Base-by-base conservation (phyloP, 2,329 filamentous ascomycete genomes). In the Botryosphaeria dothidea region DNA sequence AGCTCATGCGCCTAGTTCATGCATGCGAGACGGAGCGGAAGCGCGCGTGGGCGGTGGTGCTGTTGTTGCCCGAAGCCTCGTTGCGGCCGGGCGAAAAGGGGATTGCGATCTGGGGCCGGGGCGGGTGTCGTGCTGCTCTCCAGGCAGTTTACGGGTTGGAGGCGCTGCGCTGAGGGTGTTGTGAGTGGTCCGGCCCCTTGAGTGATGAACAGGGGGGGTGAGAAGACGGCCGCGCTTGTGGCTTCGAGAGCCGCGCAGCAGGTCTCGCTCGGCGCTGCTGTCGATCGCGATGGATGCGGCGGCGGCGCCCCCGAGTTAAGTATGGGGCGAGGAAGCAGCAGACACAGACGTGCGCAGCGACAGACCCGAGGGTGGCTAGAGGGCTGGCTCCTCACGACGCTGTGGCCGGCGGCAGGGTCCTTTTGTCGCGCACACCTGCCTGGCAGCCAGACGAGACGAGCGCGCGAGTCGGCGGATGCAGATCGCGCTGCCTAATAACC, bases 1-100 rank as follows among this genome's bases (percentile, higher is more conserved):
- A 65, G 56, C 56, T 65, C 60, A 56, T 54, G 57, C 57, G 64
- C 46, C 57, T 63, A 62, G 64, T 56, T 66, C 60, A 66, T 66
- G 64, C 64, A 66, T 62, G 57, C 60, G 64, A 34, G 41, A 19
- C 60, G 49, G 60, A 63, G 64, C 57, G 54, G 64, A 31, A 61
- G 64, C n/a, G 61, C n/a, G 61, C 61, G 48, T 31, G 45, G 45
- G 46, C 61, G 43, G 38, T 29, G 51, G 23, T 46, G 61, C 61
- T 54, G 49, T 21, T 43, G 61, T 46, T 52, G 60, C n/a, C 48
- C 46, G 46, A 51, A 52, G 46, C 38, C 23, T 46, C 25, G 60
- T 63, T 46, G 61, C 49, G 61, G 61, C 48, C 61, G 38, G 34
- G 41, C 25, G 38, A 45, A 54, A 64, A 51, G 58, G 45, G 46